These are phyloP conservation scores for Ceratocystis colombiana DNA, from an alignment of 2,329 filamentous ascomycete species.

Conservation along the genomic window DNA sequence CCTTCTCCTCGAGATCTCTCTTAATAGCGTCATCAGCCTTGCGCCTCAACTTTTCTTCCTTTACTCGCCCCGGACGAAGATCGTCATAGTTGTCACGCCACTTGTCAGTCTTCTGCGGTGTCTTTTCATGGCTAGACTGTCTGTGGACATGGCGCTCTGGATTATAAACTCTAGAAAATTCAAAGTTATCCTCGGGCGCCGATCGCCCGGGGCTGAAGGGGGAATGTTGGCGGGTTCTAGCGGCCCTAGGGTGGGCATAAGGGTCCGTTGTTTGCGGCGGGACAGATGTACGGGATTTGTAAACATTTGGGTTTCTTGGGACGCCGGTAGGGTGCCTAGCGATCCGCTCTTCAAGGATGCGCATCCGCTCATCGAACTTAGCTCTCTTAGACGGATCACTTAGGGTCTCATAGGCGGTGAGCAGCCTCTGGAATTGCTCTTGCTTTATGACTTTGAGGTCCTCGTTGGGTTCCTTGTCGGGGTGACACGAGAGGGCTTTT, in stretches of 20 bases:
- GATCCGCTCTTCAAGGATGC: conserved; percentile 36
- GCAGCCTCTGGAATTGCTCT: conserved; percentile 83
- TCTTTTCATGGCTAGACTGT: conserved; percentile 17
- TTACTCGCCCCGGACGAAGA: conserved; percentile 30
- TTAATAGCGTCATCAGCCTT: conserved; percentile 31
- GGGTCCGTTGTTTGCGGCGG: background rate
- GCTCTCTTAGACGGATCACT: conserved; percentile 62
- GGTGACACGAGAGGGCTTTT: conserved; percentile 77
- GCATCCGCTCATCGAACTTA: conserved; percentile 67
- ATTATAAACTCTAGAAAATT: background rate
- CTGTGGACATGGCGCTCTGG: conserved; percentile 5
- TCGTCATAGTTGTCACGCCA: conserved; percentile 21
- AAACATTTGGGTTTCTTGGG: conserved; percentile 32
- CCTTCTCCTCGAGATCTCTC: conserved; percentile 34
- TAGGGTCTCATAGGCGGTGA: conserved; percentile 85
- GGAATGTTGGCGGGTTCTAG: conserved; percentile 8
- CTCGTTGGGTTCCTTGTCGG: conserved; percentile 78
- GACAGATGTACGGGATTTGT: conserved; percentile 28
- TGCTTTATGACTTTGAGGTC: conserved; percentile 66
- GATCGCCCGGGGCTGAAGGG: conserved; percentile 10
- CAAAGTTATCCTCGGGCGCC: background rate
- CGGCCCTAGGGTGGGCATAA: background rate
- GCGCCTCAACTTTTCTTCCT: conserved; percentile 32
- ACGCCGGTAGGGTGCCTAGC: conserved; percentile 32
- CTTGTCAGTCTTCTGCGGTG: conserved; percentile 8